phyloP scores from a whole-genome alignment of 352 stramenopile species.

The Pythium monospermum region DNA sequence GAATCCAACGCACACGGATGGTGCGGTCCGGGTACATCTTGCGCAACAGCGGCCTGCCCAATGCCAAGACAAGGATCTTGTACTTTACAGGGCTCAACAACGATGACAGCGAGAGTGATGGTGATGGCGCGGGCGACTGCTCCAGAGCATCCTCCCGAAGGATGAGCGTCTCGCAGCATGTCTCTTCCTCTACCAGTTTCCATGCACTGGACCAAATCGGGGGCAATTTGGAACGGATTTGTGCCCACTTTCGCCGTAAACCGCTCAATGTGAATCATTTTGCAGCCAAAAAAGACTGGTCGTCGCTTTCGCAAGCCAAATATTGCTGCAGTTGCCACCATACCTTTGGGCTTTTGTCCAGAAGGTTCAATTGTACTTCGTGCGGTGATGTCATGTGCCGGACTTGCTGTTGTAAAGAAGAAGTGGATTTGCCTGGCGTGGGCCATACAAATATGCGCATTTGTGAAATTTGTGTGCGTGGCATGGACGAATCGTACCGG shows the following conservation, averaged over 20 bases:
- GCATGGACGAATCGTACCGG: constrained; percentile 14
- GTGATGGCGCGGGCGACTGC: constrained; percentile 10
- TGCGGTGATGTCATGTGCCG: constrained; percentile 20
- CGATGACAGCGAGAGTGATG: background rate
- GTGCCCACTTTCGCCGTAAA: constrained; percentile 15
- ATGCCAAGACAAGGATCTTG: constrained; percentile 14
- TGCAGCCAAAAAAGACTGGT: constrained; percentile 4
- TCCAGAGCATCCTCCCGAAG: background rate
- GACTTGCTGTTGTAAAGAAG: constrained; percentile 13
- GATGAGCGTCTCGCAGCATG: constrained; percentile 5
- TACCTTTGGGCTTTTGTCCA: constrained; percentile 12
- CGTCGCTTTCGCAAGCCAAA: constrained; percentile 5
- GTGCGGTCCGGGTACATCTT: constrained; percentile 19
- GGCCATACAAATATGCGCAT: constrained; percentile 28
- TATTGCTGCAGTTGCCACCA: constrained; percentile 20
- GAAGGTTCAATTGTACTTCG: constrained; percentile 16
- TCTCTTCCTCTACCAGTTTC: constrained; percentile 5
- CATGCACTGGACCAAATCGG: constrained; percentile 16
- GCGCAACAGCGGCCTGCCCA: constrained; percentile 26
- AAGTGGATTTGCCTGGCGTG: constrained; percentile 27
- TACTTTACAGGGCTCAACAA: constrained; percentile 18
- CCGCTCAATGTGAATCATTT: constrained; percentile 14
- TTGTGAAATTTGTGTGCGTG: constrained; percentile 21
- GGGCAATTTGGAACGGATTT: constrained; percentile 11
- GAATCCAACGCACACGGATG: constrained; percentile 20